These are phyloP conservation scores for Scedosporium boydii DNA, from an alignment of 2,329 filamentous ascomycete species.

Conservation along the genomic window DNA sequence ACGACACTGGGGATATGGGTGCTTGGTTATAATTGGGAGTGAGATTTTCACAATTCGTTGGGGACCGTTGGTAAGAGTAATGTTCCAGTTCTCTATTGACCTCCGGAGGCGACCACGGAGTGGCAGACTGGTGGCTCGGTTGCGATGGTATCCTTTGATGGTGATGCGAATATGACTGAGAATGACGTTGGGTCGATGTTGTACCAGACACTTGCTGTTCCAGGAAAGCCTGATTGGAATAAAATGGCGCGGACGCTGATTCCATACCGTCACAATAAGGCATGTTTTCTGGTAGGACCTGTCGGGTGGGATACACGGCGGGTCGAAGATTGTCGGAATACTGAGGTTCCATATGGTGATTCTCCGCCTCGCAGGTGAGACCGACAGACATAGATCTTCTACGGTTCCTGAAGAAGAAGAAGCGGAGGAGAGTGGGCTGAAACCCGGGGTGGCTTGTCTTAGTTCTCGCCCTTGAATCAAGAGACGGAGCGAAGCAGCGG, in stretches of 20 bases:
- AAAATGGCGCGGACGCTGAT: neutral
- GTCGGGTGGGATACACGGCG: neutral
- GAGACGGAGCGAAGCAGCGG: neutral
- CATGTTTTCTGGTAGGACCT: neutral
- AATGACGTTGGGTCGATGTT: neutral
- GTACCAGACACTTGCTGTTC: neutral
- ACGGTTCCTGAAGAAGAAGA: neutral
- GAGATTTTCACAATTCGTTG: conserved; percentile 15
- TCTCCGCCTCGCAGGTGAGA: neutral
- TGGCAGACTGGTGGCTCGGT: neutral
- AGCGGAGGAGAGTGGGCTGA: neutral
- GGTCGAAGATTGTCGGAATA: neutral
- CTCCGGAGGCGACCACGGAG: conserved; percentile 24
- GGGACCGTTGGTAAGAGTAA: conserved; percentile 24
- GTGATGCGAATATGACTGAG: neutral
- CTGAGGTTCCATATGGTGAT: neutral
- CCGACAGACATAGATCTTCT: neutral
- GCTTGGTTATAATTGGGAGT: conserved; percentile 18
- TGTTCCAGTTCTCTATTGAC: conserved; percentile 27
- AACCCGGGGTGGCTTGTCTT: neutral
- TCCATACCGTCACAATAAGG: neutral
- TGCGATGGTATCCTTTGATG: neutral
- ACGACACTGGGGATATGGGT: conserved; percentile 23
- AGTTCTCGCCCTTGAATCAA: neutral
- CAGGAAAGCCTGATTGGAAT: neutral